These are phyloP conservation scores for Reticulascus tulasneorum DNA, from an alignment of 2,329 filamentous ascomycete species.

Conservation along the genomic window DNA sequence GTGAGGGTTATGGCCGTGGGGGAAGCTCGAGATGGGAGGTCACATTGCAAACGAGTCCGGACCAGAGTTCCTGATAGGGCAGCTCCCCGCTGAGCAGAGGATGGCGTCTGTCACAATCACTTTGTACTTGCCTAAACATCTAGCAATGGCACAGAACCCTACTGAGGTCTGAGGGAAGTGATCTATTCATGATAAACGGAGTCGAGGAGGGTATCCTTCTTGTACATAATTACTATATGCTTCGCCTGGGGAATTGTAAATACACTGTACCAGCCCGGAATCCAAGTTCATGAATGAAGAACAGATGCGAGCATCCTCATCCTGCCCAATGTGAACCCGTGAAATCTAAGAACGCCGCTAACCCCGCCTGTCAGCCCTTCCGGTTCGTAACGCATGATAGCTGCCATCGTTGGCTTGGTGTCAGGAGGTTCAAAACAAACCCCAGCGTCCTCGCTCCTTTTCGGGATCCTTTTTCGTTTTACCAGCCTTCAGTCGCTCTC, in stretches of 20 bases:
- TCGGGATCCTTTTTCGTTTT: conserved; percentile 28
- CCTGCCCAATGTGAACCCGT: no score
- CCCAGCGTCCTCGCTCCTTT: conserved; percentile 45
- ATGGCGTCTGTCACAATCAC: neutral
- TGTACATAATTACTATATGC: conserved; percentile 7
- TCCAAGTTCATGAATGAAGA: no score
- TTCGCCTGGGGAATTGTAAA: no score
- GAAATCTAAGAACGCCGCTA: no score
- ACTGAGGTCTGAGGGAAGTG: conserved; percentile 2
- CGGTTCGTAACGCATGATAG: conserved; percentile 7
- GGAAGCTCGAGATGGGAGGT: conserved; percentile 88
- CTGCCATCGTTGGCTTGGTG: neutral
- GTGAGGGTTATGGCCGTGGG: conserved; percentile 80
- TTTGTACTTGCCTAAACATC: neutral
- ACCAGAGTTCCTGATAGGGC: conserved; percentile 16
- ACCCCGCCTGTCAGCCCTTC: no score
- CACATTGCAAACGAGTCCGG: conserved; percentile 68
- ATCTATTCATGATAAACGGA: conserved; percentile 4
- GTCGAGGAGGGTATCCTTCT: conserved; percentile 26
- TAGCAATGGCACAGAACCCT: neutral
- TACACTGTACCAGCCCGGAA: no score
- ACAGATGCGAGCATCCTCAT: no score
- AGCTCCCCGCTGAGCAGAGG: neutral
- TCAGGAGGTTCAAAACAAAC: conserved; percentile 36
- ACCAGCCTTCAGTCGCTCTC: conserved; percentile 38